Evolutionary conservation across 495 filamentous ascomycete species (phyloP), one percentile per base, ranked within the genome.

Genomic region (Chlorociboria aeruginascens): DNA sequence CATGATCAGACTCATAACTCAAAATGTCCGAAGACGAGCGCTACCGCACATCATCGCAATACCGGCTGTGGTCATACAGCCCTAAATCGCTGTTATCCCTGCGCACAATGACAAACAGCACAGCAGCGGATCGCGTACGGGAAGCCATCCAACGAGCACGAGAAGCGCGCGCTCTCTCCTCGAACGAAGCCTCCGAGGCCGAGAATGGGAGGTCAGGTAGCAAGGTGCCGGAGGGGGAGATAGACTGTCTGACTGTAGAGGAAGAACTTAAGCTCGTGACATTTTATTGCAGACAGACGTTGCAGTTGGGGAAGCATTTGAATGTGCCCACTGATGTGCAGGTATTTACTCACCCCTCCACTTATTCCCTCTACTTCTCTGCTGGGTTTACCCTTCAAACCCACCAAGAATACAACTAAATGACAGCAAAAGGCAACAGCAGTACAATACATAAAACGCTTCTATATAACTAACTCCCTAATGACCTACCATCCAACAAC

Each of bases 401-500:
- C 4, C 20, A 25, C 20, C 36, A 10, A 12, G 12, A 3, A 48
- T 9, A 14, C n/a, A 41, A n/a, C n/a, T 44, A 33, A 31, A 12
- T 2, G 14, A 35, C 35, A 30, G n/a, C 10, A 10, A 33, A 60
- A 85, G 77, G 86, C 89, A 7, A 98, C 93, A 29, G 88, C 88
- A 30, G 82, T 92, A 37, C 85, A 90, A 64, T 96, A 89, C 64
- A 77, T 97, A 38, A 81, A 84, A 45, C 84, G 92, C 46, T 96
- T 98, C 72, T 98, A 96, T 66, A 74, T 95, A 20, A 86, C 82
- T 50, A 95, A 95, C 65, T 92, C 85, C 32, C 78, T 86, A 47
- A 90, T 97, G 83, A 95, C 89, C 33, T 94, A 96, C 61, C 85
- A 88, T 51, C 89, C 89, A 0, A 83, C 84, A 52, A 77, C 80